Conservation (phyloP, 2,329 filamentous ascomycete species). For the Apiospora aurea region DNA sequence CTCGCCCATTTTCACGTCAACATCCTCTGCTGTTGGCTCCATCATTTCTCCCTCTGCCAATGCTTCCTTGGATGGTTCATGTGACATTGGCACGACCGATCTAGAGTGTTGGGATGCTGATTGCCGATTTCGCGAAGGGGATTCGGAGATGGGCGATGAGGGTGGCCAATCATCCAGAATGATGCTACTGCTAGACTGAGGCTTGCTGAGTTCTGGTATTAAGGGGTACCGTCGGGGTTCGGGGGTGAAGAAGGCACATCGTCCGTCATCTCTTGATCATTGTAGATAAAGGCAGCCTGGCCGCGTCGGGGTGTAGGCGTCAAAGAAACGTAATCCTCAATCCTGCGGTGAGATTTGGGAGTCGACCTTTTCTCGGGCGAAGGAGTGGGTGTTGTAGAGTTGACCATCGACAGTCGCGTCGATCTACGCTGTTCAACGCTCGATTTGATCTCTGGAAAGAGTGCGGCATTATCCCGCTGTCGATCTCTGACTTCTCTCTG, state of each 20-base stretch:
- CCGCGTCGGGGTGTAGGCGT: slow-evolving; percentile 68
- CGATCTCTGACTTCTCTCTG: slow-evolving; percentile 80
- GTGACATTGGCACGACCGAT: neutral
- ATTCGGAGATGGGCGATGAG: slow-evolving; percentile 63
- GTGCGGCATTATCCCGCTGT: slow-evolving; percentile 69
- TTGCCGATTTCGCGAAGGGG: slow-evolving; percentile 48
- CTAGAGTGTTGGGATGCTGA: neutral
- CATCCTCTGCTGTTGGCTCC: neutral
- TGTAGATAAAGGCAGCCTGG: slow-evolving; percentile 54
- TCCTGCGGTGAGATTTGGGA: slow-evolving; percentile 52
- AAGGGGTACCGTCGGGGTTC: slow-evolving; percentile 61
- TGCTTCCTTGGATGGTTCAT: neutral
- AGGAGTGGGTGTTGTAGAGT: slow-evolving; percentile 27
- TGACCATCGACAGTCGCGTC: slow-evolving; percentile 23
- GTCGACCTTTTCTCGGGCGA: slow-evolving; percentile 47
- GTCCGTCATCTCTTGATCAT: slow-evolving; percentile 57
- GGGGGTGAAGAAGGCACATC: slow-evolving; percentile 63
- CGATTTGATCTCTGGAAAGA: slow-evolving; percentile 74
- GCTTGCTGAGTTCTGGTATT: slow-evolving; percentile 56
- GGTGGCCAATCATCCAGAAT: slow-evolving; percentile 59
- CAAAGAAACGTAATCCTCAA: slow-evolving; percentile 62
- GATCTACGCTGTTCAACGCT: slow-evolving; percentile 43
- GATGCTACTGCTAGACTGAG: slow-evolving; percentile 51
- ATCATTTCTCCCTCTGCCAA: neutral
- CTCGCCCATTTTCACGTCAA: slow-evolving; percentile 18